Percentiles rank a stretch among this genome's conserved stretches.
phyloP scores from a whole-genome alignment of 2,329 filamentous ascomycete species.

The Emergomyces africanus region DNA sequence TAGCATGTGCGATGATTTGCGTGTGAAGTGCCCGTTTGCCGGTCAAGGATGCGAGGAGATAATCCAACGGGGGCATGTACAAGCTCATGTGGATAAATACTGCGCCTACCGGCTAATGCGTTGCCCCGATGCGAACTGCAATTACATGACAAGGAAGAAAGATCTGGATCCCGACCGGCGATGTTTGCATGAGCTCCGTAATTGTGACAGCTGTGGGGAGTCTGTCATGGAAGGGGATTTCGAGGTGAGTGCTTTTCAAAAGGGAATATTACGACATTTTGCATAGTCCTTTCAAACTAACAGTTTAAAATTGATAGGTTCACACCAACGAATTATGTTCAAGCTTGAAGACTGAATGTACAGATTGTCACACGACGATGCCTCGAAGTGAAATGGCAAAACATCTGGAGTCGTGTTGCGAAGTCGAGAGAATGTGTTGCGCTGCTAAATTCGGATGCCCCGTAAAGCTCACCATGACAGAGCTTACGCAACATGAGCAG shows the following conservation, averaged over 20 bases:
- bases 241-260: conserved; percentile 25
- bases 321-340: conserved; percentile 28
- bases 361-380: conserved; percentile 24
- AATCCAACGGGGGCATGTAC: conserved; percentile 43
- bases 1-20: conserved; percentile 50
- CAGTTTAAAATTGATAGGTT: conserved; percentile 14
- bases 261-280: not conserved
- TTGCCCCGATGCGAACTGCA: conserved; percentile 40
- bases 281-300: not conserved
- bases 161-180: conserved; percentile 36
- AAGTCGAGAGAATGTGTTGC: conserved; percentile 24
- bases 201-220: conserved; percentile 41
- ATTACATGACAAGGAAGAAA: conserved; percentile 41
- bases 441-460: conserved; percentile 34
- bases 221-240: conserved; percentile 43
- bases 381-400: conserved; percentile 21
- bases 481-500: conserved; percentile 32
- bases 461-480: conserved; percentile 24
- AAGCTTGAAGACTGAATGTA: conserved; percentile 23
- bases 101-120: conserved; percentile 43
- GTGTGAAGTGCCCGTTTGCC: conserved; percentile 46
- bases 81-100: conserved; percentile 48
- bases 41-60: conserved; percentile 41
- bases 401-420: conserved; percentile 26
- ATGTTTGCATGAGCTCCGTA: conserved; percentile 42